These are phyloP conservation scores for Lophiostoma macrostomum DNA, from an alignment of 495 filamentous ascomycete genomes.

Conservation along the genomic window DNA sequence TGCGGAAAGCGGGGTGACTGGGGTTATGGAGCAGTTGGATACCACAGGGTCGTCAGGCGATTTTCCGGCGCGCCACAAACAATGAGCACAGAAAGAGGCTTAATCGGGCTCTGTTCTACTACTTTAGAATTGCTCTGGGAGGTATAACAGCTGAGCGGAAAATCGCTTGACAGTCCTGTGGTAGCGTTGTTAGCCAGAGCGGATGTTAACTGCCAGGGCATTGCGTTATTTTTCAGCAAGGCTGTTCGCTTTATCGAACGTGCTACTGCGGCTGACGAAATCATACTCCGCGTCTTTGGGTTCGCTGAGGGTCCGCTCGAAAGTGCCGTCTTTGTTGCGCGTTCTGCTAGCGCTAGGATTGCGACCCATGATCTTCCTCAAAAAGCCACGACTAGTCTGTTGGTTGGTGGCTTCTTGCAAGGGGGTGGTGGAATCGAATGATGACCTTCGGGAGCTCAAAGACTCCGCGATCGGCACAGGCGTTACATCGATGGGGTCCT, in stretches of 20 bases:
- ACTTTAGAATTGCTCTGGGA: too few relatives aligned
- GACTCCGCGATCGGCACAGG: neutral
- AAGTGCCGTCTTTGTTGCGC: constrained; percentile 24
- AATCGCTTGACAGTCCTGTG: too few relatives aligned
- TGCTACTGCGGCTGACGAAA: constrained; percentile 21
- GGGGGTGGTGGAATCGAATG: constrained; percentile 11
- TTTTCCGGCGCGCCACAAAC: too few relatives aligned
- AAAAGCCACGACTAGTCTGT: constrained; percentile 18
- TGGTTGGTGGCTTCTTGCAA: constrained; percentile 1
- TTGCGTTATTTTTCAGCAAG: constrained; percentile 14
- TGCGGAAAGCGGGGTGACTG: too few relatives aligned
- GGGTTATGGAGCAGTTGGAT: too few relatives aligned
- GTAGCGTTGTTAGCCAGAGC: constrained; percentile 11
- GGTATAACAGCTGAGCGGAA: too few relatives aligned
- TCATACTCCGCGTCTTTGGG: constrained; percentile 13
- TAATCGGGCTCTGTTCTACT: too few relatives aligned
- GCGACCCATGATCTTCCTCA: constrained; percentile 23
- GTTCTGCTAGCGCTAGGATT: constrained; percentile 30
- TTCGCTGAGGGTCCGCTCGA: constrained; percentile 16
- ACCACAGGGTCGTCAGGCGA: too few relatives aligned
- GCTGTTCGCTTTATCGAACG: too few relatives aligned
- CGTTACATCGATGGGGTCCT: constrained; percentile 49
- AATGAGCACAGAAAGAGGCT: too few relatives aligned
- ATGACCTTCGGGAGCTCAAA: neutral
- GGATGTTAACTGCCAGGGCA: constrained; percentile 3